These are phyloP conservation scores for Lycium barbarum DNA, from an alignment of 257 asterid genomes.

Conservation along the genomic window DNA sequence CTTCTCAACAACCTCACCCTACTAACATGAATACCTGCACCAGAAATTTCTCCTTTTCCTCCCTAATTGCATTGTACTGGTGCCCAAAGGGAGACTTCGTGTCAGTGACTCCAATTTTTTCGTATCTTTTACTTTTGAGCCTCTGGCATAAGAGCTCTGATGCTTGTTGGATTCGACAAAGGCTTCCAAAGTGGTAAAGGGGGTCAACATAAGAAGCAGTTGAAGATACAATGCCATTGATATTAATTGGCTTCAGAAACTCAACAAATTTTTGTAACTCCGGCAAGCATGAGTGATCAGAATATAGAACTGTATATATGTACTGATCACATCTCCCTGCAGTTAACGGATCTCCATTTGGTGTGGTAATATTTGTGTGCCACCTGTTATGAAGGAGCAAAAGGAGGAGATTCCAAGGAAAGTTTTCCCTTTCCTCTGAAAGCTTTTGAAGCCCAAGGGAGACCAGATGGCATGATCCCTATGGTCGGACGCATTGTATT, in stretches of 20 bases:
- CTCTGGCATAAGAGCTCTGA: conserved; percentile 50
- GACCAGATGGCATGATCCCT: conserved; percentile 92
- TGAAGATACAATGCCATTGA: conserved; percentile 76
- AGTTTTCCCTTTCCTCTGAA: conserved; percentile 32
- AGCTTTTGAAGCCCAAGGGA: conserved; percentile 65
- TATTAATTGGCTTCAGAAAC: conserved; percentile 67
- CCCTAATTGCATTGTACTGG: conserved; percentile 30
- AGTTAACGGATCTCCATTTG: conserved; percentile 36
- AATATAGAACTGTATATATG: conserved; percentile 75
- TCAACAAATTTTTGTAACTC: conserved; percentile 78
- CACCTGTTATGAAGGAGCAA: conserved; percentile 33
- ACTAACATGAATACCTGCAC: conserved; percentile 50
- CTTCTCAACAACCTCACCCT: conserved; percentile 74
- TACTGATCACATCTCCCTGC: conserved; percentile 44
- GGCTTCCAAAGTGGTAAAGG: conserved; percentile 58
- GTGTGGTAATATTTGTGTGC: conserved; percentile 19
- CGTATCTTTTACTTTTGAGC: conserved; percentile 39
- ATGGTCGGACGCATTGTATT: conserved; percentile 68
- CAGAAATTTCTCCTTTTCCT: conserved; percentile 52
- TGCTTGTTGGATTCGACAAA: conserved; percentile 65
- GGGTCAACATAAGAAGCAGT: conserved; percentile 63
- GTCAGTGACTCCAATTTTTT: conserved; percentile 39
- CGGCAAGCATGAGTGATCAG: conserved; percentile 84
- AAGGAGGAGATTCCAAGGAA: conserved; percentile 42
- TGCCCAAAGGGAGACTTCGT: conserved; percentile 39